Percentiles rank a stretch among this genome's conserved stretches.
These are phyloP conservation scores for Obelidium mucronatum DNA, from an alignment of 192 early-diverging fungal genomes.

Conservation along the genomic window DNA sequence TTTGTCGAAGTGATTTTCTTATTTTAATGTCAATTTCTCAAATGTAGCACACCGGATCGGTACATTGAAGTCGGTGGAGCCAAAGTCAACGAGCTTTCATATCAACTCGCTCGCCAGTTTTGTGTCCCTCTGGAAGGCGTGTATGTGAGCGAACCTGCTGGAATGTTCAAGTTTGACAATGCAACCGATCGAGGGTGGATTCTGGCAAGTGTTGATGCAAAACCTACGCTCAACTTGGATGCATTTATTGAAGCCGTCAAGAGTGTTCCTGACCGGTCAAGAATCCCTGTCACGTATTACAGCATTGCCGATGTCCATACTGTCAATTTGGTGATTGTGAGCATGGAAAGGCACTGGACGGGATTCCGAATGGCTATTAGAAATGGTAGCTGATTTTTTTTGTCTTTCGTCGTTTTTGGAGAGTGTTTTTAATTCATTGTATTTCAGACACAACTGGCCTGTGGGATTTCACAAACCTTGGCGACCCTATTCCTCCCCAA, in stretches of 20 bases:
- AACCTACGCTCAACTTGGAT: slow-evolving; percentile 75
- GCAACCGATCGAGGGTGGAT: slow-evolving; percentile 71
- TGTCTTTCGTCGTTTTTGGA: background rate
- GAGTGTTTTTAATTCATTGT: background rate
- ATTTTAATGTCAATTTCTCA: background rate
- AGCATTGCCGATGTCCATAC: slow-evolving; percentile 81
- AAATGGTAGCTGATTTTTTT: slow-evolving; percentile 53
- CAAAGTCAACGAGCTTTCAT: slow-evolving; percentile 63
- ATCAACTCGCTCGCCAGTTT: slow-evolving; percentile 61
- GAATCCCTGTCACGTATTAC: slow-evolving; percentile 84
- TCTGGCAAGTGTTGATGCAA: slow-evolving; percentile 74
- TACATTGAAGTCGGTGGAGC: slow-evolving; percentile 89
- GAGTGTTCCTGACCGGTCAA: slow-evolving; percentile 74
- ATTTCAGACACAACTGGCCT: slow-evolving; percentile 68
- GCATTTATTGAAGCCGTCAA: slow-evolving; percentile 80
- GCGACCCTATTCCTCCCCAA: slow-evolving; percentile 66
- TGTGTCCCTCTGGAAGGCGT: slow-evolving; percentile 71
- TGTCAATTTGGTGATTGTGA: slow-evolving; percentile 83
- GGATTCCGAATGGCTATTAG: slow-evolving; percentile 78
- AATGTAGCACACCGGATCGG: slow-evolving; percentile 73
- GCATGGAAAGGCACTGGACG: slow-evolving; percentile 88
- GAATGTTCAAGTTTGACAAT: slow-evolving; percentile 75
- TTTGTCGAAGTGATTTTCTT: background rate
- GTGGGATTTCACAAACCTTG: slow-evolving; percentile 81
- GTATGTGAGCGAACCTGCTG: slow-evolving; percentile 72